Percentiles rank a stretch among this genome's conserved stretches.
phyloP scores from a whole-genome alignment of 2,329 filamentous ascomycete species.

The Spiromastix sp. region DNA sequence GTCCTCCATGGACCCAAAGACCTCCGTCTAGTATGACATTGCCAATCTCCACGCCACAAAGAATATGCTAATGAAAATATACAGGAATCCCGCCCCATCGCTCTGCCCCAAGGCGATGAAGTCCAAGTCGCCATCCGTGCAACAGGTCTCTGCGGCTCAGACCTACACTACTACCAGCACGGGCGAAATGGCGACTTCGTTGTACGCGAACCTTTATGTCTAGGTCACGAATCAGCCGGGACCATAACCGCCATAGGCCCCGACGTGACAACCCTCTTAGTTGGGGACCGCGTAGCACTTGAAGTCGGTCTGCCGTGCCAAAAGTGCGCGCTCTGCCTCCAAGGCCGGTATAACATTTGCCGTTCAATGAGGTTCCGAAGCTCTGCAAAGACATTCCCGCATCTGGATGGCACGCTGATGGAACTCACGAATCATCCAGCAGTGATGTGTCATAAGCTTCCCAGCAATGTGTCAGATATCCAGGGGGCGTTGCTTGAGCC shows the following conservation, averaged over 20 bases:
- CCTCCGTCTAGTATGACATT: constrained; percentile 42
- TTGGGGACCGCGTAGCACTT: constrained; percentile 79
- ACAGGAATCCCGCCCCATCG: constrained; percentile 44
- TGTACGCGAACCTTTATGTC: constrained; percentile 69
- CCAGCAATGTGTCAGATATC: constrained; percentile 41
- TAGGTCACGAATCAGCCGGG: constrained; percentile 69
- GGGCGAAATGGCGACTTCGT: constrained; percentile 81
- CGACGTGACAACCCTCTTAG: constrained; percentile 47
- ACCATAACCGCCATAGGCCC: constrained; percentile 62
- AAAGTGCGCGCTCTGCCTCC: constrained; percentile 43
- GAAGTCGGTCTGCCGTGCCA: constrained; percentile 86
- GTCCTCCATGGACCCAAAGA: constrained; percentile 54
- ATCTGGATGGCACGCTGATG: constrained; percentile 55
- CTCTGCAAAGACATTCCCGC: constrained; percentile 50
- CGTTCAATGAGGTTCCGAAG: constrained; percentile 47
- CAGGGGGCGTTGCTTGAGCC: constrained; percentile 52
- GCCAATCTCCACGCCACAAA: neutral
- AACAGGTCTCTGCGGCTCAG: constrained; percentile 61
- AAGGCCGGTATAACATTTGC: constrained; percentile 54
- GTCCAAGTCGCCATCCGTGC: constrained; percentile 55
- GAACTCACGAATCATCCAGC: constrained; percentile 52
- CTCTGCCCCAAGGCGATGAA: constrained; percentile 41
- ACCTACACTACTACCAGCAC: constrained; percentile 78
- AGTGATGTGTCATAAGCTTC: constrained; percentile 49
- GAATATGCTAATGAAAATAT: too few species aligned